A percentile compares a stretch with the other conserved stretches of the same genome.
phyloP scores from a whole-genome alignment of 139 green algal species.

The Haematococcus lacustris region DNA sequence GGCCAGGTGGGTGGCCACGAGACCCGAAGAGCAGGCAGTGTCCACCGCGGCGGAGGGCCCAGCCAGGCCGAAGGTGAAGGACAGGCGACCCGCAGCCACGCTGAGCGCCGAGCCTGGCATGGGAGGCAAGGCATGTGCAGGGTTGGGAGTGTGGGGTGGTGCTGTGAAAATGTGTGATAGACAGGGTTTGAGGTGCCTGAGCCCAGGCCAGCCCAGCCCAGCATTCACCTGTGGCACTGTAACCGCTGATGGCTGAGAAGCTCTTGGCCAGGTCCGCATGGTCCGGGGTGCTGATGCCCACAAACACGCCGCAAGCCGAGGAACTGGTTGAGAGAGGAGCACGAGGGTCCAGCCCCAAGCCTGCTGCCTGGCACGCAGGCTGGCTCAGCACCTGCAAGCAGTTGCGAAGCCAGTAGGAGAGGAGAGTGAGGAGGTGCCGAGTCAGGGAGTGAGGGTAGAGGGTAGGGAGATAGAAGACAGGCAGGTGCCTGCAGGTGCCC shows the following conservation, averaged over 20 bases:
- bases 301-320: constrained; percentile 30
- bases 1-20: constrained; percentile 58
- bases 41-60: constrained; percentile 63
- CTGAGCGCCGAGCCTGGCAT: constrained; percentile 45
- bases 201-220: too few species aligned
- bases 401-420: neutral
- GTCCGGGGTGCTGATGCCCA: constrained; percentile 51
- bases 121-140: neutral
- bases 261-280: constrained; percentile 44
- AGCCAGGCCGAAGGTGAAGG: constrained; percentile 68
- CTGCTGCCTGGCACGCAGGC: neutral
- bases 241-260: constrained; percentile 38
- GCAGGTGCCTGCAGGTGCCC: too few species aligned
- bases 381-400: neutral
- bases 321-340: too few species aligned
- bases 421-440: too few species aligned
- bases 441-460: too few species aligned
- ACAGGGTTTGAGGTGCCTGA: too few species aligned
- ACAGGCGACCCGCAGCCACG: constrained; percentile 69
- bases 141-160: neutral
- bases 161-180: too few species aligned
- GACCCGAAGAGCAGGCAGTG: constrained; percentile 66
- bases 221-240: constrained; percentile 52
- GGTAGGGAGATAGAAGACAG: too few species aligned
- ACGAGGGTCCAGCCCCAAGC: neutral